Percentiles rank a stretch among this genome's conserved stretches.
Evolutionary conservation across 257 asterid species (phyloP).

Genomic region (Plectranthus barbatus): DNA sequence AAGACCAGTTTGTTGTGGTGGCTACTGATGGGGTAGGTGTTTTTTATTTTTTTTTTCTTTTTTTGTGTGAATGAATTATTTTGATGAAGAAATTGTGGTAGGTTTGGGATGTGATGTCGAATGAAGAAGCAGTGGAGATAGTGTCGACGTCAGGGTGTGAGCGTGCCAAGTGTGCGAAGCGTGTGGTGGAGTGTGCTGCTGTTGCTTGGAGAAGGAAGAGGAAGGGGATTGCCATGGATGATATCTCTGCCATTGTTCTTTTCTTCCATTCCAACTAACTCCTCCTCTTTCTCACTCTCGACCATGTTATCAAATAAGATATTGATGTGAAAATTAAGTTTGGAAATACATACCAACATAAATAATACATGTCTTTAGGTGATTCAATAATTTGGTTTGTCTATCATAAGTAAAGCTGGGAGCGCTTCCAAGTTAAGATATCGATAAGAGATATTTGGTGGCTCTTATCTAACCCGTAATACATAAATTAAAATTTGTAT

Average conservation of each 20-base stretch:
- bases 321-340: too few relatives aligned
- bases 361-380: too few relatives aligned
- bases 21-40: constrained; percentile 82
- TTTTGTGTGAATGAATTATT: not conserved
- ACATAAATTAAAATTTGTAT: too few relatives aligned
- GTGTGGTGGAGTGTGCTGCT: constrained; percentile 51
- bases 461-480: too few relatives aligned
- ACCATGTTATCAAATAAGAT: too few relatives aligned
- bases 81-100: not conserved
- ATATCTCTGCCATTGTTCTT: constrained; percentile 71
- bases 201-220: constrained; percentile 62
- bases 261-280: constrained; percentile 29
- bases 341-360: too few relatives aligned
- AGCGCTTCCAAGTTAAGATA: too few relatives aligned
- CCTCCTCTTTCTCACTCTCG: constrained; percentile 1
- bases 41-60: not conserved
- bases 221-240: constrained; percentile 74
- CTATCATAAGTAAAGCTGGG: too few relatives aligned
- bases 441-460: too few relatives aligned
- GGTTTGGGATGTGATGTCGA: constrained; percentile 88
- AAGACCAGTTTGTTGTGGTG: constrained; percentile 60
- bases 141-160: constrained; percentile 32
- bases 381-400: too few relatives aligned
- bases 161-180: constrained; percentile 48
- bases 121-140: constrained; percentile 67